Base-by-base conservation (phyloP, 2,329 filamentous ascomycete genomes). In the Thielaviopsis punctulata region DNA sequence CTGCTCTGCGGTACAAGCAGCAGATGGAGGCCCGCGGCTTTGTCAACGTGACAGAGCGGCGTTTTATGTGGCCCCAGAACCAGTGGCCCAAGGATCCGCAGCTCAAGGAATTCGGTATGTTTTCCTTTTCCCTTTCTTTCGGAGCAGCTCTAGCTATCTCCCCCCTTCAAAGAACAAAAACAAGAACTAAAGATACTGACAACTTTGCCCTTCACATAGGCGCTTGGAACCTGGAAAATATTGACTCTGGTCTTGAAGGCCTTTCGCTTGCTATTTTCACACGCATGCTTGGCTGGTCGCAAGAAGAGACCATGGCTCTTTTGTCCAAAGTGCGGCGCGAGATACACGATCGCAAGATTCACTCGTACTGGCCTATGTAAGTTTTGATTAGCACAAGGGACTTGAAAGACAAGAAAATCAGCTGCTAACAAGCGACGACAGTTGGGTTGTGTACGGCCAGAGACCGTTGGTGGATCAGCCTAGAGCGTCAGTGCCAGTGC, bases 21-120 rank as follows among this genome's bases (percentile, higher is more conserved):
- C 66, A 69, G 51, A 65, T 79, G 58, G 61, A 64, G 2, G 70
- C 72, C 12, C 73, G 69, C 0, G 77, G 77, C 0, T 79, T 79
- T 56, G 63, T 66, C 45, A 68, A 77, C 51, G 69, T 80, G 0
- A 62, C 62, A 0, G 69, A 76, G 58, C 62, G 66, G 2, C 58
- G 71, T 5, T 72, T 66, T 58, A 72, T 69, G 59, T 70, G 73
- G 63, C 74, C 75, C 0, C 66, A 66, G 30, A 73, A 71, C 57
- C 60, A 65, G 10, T 79, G 75, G 74, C 69, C 73, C 0, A 70
- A 68, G 45, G 69, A 75, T 41, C 64, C 65, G 5, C 68, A 69
- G 23, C 66, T 72, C 48, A 79, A 77, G 59, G 68, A 76, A 48
- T 59, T 76, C 1, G 75, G 73, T 65, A 57, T 21, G 58, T 48